These are phyloP conservation scores for Inga laurina DNA, from an alignment of 306 rosid species.

Conservation along the genomic window DNA sequence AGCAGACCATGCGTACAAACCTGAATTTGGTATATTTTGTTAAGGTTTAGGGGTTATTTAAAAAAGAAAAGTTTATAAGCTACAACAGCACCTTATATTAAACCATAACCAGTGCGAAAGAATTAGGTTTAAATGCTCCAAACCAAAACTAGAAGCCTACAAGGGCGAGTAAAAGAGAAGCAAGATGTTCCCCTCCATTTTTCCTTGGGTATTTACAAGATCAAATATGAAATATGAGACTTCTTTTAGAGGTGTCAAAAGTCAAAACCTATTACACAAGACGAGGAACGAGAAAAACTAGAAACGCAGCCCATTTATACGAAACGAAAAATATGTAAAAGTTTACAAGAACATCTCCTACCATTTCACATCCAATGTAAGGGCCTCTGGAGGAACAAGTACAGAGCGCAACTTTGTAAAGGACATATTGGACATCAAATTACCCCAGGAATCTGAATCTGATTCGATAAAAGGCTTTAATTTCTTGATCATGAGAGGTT, in stretches of 20 bases:
- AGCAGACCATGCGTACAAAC: not conserved
- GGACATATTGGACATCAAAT: constrained; percentile 76
- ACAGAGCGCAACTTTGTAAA: constrained; percentile 68
- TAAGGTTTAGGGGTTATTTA: not conserved
- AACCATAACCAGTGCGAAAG: constrained; percentile 33
- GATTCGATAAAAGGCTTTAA: constrained; percentile 48
- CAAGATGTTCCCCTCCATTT: not conserved
- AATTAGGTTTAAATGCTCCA: constrained; percentile 33
- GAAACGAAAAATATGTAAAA: constrained; percentile 28
- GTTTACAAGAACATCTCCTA: constrained; percentile 49
- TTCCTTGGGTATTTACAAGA: constrained; percentile 54
- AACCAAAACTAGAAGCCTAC: not conserved
- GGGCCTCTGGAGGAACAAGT: constrained; percentile 78
- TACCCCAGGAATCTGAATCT: constrained; percentile 74
- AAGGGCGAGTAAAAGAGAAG: constrained; percentile 17
- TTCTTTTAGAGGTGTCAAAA: constrained; percentile 35
- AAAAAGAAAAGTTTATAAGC: not conserved
- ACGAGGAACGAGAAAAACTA: constrained; percentile 34
- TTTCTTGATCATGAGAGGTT: constrained; percentile 47
- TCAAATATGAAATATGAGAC: constrained; percentile 21
- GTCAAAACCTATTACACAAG: constrained; percentile 13
- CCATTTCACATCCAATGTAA: constrained; percentile 92
- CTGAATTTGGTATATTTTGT: not conserved
- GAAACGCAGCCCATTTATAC: constrained; percentile 18
- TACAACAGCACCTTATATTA: constrained; percentile 49